Evolutionary conservation across 257 asterid genomes (phyloP), one percentile per base, ranked within the genome.

Genomic region (Fraxinus excelsior): DNA sequence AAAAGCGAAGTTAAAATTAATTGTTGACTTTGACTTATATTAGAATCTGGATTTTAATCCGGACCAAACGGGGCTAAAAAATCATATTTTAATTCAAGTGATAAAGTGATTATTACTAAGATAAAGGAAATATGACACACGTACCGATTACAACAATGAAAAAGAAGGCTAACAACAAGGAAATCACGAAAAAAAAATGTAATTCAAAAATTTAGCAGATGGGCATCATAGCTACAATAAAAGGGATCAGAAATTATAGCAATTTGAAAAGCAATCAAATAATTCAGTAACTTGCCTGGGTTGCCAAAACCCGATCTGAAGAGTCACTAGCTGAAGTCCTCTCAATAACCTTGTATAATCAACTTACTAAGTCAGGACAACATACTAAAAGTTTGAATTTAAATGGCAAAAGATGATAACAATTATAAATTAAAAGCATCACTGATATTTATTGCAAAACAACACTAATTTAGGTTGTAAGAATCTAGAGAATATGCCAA

Each of bases 281-380:
- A 60, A 60, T 60, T 21, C 44, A 71, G 58, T 64, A 70, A 76
- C 84, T 76, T 79, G 77, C 88, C 82, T 75, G 81, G 64, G 82
- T 81, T 42, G 73, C 76, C 32, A 77, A 76, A 84, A 80, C 80
- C 74, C 46, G 71, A 74, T 74, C 77, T 53, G 84, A 80, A 84
- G 85, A 82, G 37, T 79, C 80, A 76, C 78, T 79, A 75, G 77
- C 44, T 34, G 74, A 81, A 78, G 77, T 82, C 49, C 78, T 84
- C 82, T 79, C 84, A 69, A 65, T 71, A 40, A 79, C 82, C 86
- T 82, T 70, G 18, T 32, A 74, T 32, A 64, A 84, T 51, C 60
- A 74, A 49, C 76, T 73, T 65, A 51, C 76, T 2, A 31, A 25
- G 51, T 51, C 74, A 66, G 58, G 67, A 74, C 12, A 38, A 9